Percentiles rank a stretch among this genome's conserved stretches.
Evolutionary conservation across 164 flowering plant species (phyloP).

Genomic region (Sextonia rubra): DNA sequence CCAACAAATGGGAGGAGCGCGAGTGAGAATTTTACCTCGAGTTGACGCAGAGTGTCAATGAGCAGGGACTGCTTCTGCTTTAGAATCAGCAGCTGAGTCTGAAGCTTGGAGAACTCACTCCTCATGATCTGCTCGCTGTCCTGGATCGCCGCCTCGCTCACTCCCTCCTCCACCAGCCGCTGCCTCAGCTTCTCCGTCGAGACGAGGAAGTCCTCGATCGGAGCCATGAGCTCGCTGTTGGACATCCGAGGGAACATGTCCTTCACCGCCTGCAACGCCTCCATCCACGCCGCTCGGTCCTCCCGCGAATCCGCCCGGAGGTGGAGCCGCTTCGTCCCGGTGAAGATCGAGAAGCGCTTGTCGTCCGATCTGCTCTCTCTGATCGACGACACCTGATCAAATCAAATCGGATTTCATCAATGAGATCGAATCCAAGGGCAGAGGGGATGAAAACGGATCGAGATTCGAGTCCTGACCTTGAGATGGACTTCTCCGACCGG

Average conservation of each 20-base stretch:
- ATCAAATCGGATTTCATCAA: not conserved
- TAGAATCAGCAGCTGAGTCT: constrained; percentile 62
- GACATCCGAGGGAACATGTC: constrained; percentile 93
- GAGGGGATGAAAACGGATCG: not conserved
- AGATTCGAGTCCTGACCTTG: constrained; percentile 28
- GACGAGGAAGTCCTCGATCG: constrained; percentile 32
- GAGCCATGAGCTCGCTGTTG: constrained; percentile 78
- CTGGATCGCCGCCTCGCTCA: constrained; percentile 61
- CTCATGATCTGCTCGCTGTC: constrained; percentile 60
- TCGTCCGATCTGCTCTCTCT: constrained; percentile 71
- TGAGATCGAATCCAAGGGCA: not conserved
- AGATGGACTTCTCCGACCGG: constrained; percentile 79
- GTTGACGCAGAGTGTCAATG: constrained; percentile 70
- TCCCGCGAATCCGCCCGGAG: constrained; percentile 80
- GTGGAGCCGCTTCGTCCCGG: constrained; percentile 87
- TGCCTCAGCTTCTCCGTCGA: constrained; percentile 84
- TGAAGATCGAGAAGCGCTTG: constrained; percentile 56
- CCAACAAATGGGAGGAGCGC: not conserved
- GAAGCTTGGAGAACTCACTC: constrained; percentile 40
- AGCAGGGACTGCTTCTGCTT: constrained; percentile 84
- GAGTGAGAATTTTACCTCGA: constrained; percentile 63
- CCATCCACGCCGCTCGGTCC: constrained; percentile 77
- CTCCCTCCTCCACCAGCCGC: constrained; percentile 69
- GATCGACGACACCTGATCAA: constrained; percentile 55
- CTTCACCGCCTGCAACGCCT: constrained; percentile 86